These are phyloP conservation scores for Hypoxylon trugodes DNA, from an alignment of 495 filamentous ascomycete species.

Conservation along the genomic window DNA sequence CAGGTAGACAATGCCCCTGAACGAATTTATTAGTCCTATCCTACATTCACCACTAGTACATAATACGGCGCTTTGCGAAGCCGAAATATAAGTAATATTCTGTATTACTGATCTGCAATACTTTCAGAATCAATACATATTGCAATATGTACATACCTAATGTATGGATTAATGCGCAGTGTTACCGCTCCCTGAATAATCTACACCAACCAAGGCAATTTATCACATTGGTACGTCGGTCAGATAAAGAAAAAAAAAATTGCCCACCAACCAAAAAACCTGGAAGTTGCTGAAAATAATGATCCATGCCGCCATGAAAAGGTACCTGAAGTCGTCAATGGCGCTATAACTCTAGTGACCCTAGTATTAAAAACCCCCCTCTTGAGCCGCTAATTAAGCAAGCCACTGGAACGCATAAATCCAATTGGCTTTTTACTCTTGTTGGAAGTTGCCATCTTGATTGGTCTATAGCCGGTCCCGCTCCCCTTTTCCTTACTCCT, in stretches of 20 bases:
- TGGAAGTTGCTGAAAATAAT: too few relatives aligned
- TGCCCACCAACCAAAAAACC: slow-evolving; percentile 20
- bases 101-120: too few relatives aligned
- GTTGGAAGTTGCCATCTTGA: slow-evolving; percentile 13
- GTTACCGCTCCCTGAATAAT: slow-evolving; percentile 16
- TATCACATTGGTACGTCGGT: slow-evolving; percentile 16
- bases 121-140: too few relatives aligned
- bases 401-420: slow-evolving; percentile 28
- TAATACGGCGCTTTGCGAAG: too few relatives aligned
- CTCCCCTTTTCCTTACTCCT: slow-evolving; percentile 22
- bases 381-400: slow-evolving; percentile 21
- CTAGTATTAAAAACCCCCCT: neutral
- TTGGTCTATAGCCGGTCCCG: slow-evolving; percentile 17
- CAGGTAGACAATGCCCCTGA: too few relatives aligned
- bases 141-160: too few relatives aligned
- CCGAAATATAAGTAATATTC: too few relatives aligned
- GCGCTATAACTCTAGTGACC: neutral
- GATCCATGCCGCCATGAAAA: too few relatives aligned
- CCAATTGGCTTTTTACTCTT: slow-evolving; percentile 24
- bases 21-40: too few relatives aligned
- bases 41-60: too few relatives aligned
- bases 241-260: slow-evolving; percentile 17
- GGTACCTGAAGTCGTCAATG: slow-evolving; percentile 19
- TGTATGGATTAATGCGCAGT: too few relatives aligned
- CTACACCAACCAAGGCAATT: slow-evolving; percentile 20